Evolutionary conservation across 352 stramenopile species (phyloP).

Genomic region (Phytophthora cactorum): DNA sequence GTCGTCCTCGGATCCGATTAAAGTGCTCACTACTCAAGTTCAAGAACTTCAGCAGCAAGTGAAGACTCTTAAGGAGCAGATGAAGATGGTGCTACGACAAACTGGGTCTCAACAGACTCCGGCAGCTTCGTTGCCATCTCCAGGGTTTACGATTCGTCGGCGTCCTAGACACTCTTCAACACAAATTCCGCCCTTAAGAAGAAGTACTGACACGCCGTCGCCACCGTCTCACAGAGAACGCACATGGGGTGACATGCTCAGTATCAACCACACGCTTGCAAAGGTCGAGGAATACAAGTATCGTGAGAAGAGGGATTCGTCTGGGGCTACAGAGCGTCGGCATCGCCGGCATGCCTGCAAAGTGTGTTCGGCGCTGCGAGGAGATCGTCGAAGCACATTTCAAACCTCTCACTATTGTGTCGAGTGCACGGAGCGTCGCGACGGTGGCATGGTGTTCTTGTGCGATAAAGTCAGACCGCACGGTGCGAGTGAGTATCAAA

Average conservation of each 20-base stretch:
- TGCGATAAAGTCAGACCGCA: constrained; percentile 31
- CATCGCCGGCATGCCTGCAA: constrained; percentile 33
- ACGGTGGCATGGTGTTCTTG: constrained; percentile 31
- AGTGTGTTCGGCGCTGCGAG: constrained; percentile 36
- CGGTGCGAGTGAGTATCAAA: constrained; percentile 19
- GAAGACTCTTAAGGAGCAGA: constrained; percentile 27
- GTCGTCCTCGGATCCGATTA: constrained; percentile 1
- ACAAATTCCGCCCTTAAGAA: neutral
- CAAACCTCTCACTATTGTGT: too few relatives aligned
- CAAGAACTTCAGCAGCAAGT: constrained; percentile 36
- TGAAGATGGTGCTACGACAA: constrained; percentile 20
- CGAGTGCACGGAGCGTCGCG: constrained; percentile 20
- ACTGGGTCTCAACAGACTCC: neutral
- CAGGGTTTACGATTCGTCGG: constrained; percentile 4
- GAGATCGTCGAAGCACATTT: too few relatives aligned
- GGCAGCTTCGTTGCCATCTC: neutral
- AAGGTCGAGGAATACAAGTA: constrained; percentile 26
- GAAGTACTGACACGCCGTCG: neutral
- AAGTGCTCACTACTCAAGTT: constrained; percentile 19
- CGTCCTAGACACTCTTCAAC: neutral
- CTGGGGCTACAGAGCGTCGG: constrained; percentile 18
- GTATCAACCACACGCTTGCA: constrained; percentile 19
- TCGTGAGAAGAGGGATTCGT: constrained; percentile 22
- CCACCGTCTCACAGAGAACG: neutral
- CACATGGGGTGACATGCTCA: neutral